phyloP scores from a whole-genome alignment of 805 yeast genomes.

The Ogataea populi-albae region DNA sequence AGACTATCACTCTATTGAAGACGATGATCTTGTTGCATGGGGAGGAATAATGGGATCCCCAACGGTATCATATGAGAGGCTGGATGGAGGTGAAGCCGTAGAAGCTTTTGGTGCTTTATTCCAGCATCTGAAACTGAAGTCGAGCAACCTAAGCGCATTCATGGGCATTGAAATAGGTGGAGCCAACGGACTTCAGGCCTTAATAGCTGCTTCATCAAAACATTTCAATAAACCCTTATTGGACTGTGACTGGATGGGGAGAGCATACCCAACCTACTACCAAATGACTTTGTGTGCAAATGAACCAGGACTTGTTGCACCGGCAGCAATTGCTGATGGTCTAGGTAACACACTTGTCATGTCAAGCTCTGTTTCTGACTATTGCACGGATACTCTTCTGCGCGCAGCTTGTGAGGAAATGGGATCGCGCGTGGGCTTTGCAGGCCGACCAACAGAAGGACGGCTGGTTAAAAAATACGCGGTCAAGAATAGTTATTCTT shows the following conservation, averaged over 20 bases:
- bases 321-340: slow-evolving; percentile 33
- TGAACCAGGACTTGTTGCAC: slow-evolving; percentile 19
- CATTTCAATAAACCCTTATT: slow-evolving; percentile 25
- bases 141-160: slow-evolving; percentile 28
- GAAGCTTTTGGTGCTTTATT: slow-evolving; percentile 29
- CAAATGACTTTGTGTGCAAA: slow-evolving; percentile 36
- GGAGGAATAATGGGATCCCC: slow-evolving; percentile 45
- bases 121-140: slow-evolving; percentile 19
- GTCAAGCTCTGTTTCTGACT: slow-evolving; percentile 31
- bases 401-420: slow-evolving; percentile 41
- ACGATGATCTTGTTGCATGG: slow-evolving; percentile 29
- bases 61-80: slow-evolving; percentile 41
- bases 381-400: slow-evolving; percentile 34
- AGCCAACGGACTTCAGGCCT: slow-evolving; percentile 37
- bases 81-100: slow-evolving; percentile 36
- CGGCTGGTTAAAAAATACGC: slow-evolving; percentile 12
- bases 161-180: slow-evolving; percentile 43
- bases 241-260: slow-evolving; percentile 46
- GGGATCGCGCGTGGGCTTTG: slow-evolving; percentile 38
- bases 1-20: slow-evolving; percentile 28
- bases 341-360: slow-evolving; percentile 38
- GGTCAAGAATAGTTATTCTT: slow-evolving; percentile 31
- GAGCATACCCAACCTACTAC: slow-evolving; percentile 44
- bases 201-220: slow-evolving; percentile 19
- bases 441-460: slow-evolving; percentile 24